phyloP scores from a whole-genome alignment of 2,329 filamentous ascomycete genomes.

The Lachnellula willkommii region DNA sequence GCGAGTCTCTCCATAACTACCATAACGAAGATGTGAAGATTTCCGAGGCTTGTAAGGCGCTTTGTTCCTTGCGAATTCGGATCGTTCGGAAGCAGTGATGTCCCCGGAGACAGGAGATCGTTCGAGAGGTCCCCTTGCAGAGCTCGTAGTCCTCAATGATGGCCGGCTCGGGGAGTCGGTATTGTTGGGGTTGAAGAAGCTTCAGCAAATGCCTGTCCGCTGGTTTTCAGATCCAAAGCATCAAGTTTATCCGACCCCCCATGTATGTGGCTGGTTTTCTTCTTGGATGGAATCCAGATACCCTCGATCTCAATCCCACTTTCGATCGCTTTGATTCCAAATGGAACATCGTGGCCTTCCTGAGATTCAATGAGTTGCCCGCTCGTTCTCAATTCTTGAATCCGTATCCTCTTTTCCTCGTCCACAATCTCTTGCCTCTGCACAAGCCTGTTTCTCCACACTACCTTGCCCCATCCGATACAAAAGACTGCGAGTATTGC shows the following conservation, averaged over 20 bases:
- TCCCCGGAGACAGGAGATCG: background rate
- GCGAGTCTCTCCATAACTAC: constrained; percentile 22
- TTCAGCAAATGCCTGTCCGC: constrained; percentile 1
- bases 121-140: background rate
- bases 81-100: background rate
- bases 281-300: constrained; percentile 57
- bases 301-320: constrained; percentile 79
- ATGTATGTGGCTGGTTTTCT: constrained; percentile 17
- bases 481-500: constrained; percentile 66
- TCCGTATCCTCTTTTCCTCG: constrained; percentile 55
- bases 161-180: constrained; percentile 7
- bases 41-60: constrained; percentile 31
- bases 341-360: constrained; percentile 62
- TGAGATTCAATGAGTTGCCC: constrained; percentile 33
- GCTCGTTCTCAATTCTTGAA: constrained; percentile 49
- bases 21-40: constrained; percentile 32
- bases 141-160: constrained; percentile 1
- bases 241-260: constrained; percentile 6
- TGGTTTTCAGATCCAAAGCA: constrained; percentile 9
- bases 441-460: constrained; percentile 51
- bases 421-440: constrained; percentile 59
- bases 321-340: constrained; percentile 80
- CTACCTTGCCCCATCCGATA: constrained; percentile 63
- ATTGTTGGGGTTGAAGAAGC: background rate
- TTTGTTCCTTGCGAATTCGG: constrained; percentile 5